phyloP scores from a whole-genome alignment of 768 basidiomycete species.

The Lactarius tabidus region DNA sequence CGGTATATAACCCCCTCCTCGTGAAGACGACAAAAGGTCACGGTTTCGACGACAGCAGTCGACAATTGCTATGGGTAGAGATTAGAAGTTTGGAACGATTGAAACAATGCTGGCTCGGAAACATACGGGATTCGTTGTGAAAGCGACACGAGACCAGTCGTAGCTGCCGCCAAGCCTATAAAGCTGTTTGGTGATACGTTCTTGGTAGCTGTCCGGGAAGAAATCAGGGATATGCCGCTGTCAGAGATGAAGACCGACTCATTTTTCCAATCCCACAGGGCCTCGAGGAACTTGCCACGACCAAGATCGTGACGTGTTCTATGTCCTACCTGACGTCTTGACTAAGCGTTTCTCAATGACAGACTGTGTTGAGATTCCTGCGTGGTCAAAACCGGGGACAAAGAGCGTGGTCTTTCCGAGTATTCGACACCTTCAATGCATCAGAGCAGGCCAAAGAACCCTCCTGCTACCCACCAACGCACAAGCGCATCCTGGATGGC shows the following conservation, averaged over 20 bases:
- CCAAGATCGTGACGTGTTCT: conserved; percentile 85
- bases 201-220: conserved; percentile 65
- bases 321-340: conserved; percentile 73
- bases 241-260: conserved; percentile 53
- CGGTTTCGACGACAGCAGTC: conserved; percentile 84
- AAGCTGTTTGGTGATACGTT: conserved; percentile 87
- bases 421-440: conserved; percentile 81
- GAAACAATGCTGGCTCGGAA: neutral
- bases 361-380: conserved; percentile 96
- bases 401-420: conserved; percentile 86
- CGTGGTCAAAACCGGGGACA: conserved; percentile 95
- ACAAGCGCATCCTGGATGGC: conserved; percentile 88
- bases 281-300: conserved; percentile 79
- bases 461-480: conserved; percentile 61
- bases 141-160: conserved; percentile 92
- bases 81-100: neutral
- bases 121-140: conserved; percentile 88
- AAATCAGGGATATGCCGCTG: neutral
- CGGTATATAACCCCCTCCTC: conserved; percentile 93
- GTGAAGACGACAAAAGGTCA: conserved; percentile 84
- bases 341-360: conserved; percentile 92
- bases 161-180: conserved; percentile 86
- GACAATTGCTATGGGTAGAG: conserved; percentile 48
- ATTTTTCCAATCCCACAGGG: conserved; percentile 68
- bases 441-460: neutral